phyloP scores from a whole-genome alignment of 805 yeast species.

The Yarrowia keelungensis region DNA sequence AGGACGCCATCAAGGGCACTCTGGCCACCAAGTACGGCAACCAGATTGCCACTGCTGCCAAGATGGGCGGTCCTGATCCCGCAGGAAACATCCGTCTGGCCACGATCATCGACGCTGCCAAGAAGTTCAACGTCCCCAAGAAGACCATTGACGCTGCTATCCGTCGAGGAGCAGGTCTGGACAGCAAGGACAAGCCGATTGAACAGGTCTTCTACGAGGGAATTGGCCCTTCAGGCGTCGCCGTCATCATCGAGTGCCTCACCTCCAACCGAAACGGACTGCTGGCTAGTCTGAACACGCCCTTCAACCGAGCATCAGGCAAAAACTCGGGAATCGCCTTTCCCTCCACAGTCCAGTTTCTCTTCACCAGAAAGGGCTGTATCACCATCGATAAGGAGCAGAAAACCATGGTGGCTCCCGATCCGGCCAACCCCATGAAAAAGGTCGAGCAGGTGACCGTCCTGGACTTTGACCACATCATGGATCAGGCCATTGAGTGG shows the following conservation, averaged over 20 bases:
- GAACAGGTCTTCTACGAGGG: constrained; percentile 79
- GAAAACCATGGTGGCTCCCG: constrained; percentile 35
- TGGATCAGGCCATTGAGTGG: constrained; percentile 76
- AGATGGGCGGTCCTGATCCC: constrained; percentile 71
- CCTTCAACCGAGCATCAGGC: constrained; percentile 67
- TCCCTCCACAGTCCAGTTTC: constrained; percentile 76
- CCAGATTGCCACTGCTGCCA: constrained; percentile 75
- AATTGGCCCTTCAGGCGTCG: constrained; percentile 90
- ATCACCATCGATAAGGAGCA: constrained; percentile 57
- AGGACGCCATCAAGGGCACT: constrained; percentile 79
- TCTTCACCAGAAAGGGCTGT: constrained; percentile 81
- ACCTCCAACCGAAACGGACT: constrained; percentile 91
- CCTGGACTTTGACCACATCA: constrained; percentile 72
- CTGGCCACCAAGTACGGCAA: constrained; percentile 74
- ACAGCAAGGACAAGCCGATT: constrained; percentile 50
- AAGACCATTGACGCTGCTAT: constrained; percentile 87
- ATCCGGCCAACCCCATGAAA: constrained; percentile 44
- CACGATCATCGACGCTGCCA: constrained; percentile 79
- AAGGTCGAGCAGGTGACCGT: constrained; percentile 43
- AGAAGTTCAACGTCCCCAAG: constrained; percentile 76
- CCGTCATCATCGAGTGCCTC: constrained; percentile 81
- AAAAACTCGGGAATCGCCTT: constrained; percentile 52
- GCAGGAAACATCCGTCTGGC: constrained; percentile 64
- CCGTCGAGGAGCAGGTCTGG: constrained; percentile 79
- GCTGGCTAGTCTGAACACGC: constrained; percentile 73